These are phyloP conservation scores for Lentithecium fluviatile DNA, from an alignment of 495 filamentous ascomycete genomes.

Conservation along the genomic window DNA sequence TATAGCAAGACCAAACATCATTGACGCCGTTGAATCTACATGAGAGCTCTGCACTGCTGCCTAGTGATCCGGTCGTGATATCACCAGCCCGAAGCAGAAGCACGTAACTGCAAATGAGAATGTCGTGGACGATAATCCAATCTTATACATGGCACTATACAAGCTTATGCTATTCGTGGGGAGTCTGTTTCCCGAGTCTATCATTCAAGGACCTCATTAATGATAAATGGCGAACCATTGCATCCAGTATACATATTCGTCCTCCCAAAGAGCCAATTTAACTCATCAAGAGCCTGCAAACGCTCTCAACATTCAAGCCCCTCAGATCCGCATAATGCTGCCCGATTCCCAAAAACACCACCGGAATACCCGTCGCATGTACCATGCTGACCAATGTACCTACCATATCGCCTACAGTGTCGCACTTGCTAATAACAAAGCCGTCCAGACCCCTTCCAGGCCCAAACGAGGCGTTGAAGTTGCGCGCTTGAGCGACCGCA, in stretches of 20 bases:
- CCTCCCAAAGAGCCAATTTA: conserved; percentile 26
- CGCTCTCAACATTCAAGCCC: conserved; percentile 89
- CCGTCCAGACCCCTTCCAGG: conserved; percentile 77
- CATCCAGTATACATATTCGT: no score
- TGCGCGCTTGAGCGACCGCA: conserved; percentile 88
- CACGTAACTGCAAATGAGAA: no score
- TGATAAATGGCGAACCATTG: no score
- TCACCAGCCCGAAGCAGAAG: no score
- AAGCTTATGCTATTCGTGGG: conserved; percentile 1
- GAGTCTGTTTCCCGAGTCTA: no score
- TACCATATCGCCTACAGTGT: conserved; percentile 98
- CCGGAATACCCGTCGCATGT: conserved; percentile 92
- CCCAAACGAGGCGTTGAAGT: conserved; percentile 93
- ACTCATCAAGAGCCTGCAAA: conserved; percentile 74
- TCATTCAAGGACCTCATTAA: no score
- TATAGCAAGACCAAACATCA: no score
- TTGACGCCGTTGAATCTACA: no score
- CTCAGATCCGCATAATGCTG: conserved; percentile 96
- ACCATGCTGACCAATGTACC: conserved; percentile 96
- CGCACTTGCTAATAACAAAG: conserved; percentile 97
- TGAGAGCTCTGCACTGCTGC: no score
- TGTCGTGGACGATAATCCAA: no score
- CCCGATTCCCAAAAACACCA: conserved; percentile 89
- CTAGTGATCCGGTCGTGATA: no score
- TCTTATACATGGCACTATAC: not conserved